Evolutionary conservation across 257 asterid genomes (phyloP).

Genomic region (Scutellaria minor): DNA sequence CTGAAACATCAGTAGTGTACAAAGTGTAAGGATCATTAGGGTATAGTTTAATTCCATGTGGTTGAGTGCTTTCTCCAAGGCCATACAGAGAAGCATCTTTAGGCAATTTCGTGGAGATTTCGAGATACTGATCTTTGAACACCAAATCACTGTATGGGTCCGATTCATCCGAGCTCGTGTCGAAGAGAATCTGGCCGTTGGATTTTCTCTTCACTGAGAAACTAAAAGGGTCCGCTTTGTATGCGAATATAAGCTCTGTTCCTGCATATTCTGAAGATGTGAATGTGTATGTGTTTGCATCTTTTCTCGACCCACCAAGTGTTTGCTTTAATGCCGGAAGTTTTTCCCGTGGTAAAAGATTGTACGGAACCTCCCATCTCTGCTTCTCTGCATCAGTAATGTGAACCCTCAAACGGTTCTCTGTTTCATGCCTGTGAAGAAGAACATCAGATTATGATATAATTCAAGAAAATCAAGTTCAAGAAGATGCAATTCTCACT

Average conservation of each 20-base stretch:
- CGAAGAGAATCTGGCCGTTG: constrained; percentile 75
- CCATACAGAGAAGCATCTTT: constrained; percentile 85
- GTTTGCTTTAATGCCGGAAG: constrained; percentile 54
- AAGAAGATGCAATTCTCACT: constrained; percentile 46
- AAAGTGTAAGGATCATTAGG: constrained; percentile 84
- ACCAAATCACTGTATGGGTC: constrained; percentile 62
- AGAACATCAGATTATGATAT: neutral
- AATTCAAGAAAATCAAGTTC: too few relatives aligned
- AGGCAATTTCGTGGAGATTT: constrained; percentile 79
- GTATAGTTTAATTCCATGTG: constrained; percentile 77
- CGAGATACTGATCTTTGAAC: constrained; percentile 93
- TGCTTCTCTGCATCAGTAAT: constrained; percentile 79
- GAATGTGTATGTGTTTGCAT: constrained; percentile 28
- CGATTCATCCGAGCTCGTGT: constrained; percentile 57
- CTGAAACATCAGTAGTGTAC: constrained; percentile 78
- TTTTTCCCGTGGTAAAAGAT: constrained; percentile 68
- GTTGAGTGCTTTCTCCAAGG: constrained; percentile 85
- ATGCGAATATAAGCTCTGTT: constrained; percentile 67
- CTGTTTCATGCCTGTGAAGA: constrained; percentile 75
- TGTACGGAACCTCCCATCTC: constrained; percentile 96
- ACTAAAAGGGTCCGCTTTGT: constrained; percentile 73
- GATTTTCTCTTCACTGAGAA: constrained; percentile 77
- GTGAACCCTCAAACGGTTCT: constrained; percentile 74
- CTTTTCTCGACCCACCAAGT: constrained; percentile 41
- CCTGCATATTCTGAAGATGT: constrained; percentile 50